A percentile compares a stretch with the other conserved stretches of the same genome.
phyloP scores from a whole-genome alignment of 2,329 filamentous ascomycete genomes.

The Byssothecium circinans region DNA sequence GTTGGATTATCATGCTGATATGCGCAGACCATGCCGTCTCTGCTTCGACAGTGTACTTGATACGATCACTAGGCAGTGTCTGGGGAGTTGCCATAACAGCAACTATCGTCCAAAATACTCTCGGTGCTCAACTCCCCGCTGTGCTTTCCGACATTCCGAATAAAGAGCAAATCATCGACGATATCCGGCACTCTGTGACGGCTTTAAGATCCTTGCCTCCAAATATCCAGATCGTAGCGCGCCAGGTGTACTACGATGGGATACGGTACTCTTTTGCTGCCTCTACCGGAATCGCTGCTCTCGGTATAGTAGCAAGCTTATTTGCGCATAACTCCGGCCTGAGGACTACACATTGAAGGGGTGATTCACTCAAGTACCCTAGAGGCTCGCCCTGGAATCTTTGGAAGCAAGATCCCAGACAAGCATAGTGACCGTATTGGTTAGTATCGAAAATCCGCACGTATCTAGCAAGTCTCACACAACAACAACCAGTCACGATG shows the following conservation, averaged over 20 bases:
- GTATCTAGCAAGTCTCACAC: too few relatives aligned
- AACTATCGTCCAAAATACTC: conserved; percentile 64
- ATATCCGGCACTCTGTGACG: conserved; percentile 63
- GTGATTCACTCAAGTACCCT: too few relatives aligned
- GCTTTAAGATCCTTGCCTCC: conserved; percentile 58
- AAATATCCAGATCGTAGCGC: conserved; percentile 59
- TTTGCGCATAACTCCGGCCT: conserved; percentile 35
- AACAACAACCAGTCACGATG: too few relatives aligned
- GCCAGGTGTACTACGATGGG: conserved; percentile 63
- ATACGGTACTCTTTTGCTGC: conserved; percentile 59
- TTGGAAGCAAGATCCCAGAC: too few relatives aligned
- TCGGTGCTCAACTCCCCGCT: conserved; percentile 57
- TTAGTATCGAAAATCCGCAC: too few relatives aligned
- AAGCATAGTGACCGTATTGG: too few relatives aligned
- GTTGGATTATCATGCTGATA: neutral
- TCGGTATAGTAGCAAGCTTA: conserved; percentile 54
- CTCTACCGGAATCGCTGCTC: conserved; percentile 55
- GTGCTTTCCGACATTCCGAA: conserved; percentile 59
- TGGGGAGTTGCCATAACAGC: conserved; percentile 67
- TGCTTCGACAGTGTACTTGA: conserved; percentile 64
- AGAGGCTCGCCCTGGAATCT: too few relatives aligned
- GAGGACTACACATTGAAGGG: conserved; percentile 11
- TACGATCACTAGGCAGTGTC: conserved; percentile 64
- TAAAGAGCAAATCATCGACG: conserved; percentile 64
- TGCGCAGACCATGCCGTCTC: conserved; percentile 62